Evolutionary conservation across 257 asterid species (phyloP).

Genomic region (Solanum pimpinellifolium): DNA sequence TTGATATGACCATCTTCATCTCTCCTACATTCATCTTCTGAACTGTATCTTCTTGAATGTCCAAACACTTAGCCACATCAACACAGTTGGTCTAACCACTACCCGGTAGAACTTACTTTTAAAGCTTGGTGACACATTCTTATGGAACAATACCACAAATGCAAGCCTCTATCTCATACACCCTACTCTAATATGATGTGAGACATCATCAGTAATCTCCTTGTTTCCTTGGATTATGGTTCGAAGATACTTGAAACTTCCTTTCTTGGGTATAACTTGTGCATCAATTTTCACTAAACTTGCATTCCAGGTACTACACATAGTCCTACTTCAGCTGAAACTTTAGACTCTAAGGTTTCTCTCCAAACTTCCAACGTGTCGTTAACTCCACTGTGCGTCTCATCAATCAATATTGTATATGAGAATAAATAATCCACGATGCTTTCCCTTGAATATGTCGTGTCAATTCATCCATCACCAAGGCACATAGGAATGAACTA

Average conservation of each 20-base stretch:
- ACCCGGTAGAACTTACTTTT: neutral
- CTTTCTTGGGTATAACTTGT: neutral
- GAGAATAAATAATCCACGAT: neutral
- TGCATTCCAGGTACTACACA: neutral
- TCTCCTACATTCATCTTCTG: neutral
- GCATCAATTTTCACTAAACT: neutral
- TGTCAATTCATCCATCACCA: neutral
- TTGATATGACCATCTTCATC: neutral
- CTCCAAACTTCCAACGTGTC: neutral
- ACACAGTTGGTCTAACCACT: neutral
- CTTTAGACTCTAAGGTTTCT: neutral
- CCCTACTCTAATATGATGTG: neutral
- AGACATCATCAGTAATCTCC: neutral
- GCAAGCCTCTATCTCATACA: neutral
- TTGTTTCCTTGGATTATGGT: neutral
- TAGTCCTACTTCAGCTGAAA: neutral
- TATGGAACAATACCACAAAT: neutral
- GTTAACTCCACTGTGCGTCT: neutral
- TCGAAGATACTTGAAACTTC: neutral
- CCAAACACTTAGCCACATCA: neutral
- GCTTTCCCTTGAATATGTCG: neutral
- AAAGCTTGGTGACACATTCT: neutral
- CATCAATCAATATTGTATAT: neutral
- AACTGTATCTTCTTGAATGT: neutral
- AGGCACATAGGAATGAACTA: neutral